phyloP scores from a whole-genome alignment of 495 filamentous ascomycete species.

The Podospora didyma region DNA sequence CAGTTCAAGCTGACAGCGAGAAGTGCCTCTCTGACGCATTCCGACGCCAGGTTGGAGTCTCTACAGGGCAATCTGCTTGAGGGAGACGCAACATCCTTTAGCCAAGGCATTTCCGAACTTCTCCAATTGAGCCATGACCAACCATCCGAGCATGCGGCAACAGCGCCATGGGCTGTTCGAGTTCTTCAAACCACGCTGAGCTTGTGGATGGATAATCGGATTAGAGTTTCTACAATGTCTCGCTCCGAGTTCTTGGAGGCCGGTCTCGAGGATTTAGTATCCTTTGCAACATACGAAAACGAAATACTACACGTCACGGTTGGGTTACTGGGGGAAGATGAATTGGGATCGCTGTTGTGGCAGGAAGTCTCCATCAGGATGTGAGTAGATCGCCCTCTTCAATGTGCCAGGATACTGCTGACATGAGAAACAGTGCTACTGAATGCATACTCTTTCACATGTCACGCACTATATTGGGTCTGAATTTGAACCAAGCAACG shows the following conservation, averaged over 20 bases:
- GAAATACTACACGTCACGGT: constrained; percentile 3
- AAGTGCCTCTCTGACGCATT: neutral
- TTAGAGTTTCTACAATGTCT: constrained; percentile 4
- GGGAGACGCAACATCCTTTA: neutral
- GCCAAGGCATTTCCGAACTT: neutral
- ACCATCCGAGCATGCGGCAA: neutral
- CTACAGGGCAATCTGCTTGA: constrained; percentile 1
- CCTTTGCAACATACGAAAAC: constrained; percentile 6
- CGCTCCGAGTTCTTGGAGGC: constrained; percentile 7
- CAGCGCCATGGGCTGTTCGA: neutral
- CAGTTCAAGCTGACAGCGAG: neutral
- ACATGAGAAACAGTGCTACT: neutral
- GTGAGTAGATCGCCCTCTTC: neutral
- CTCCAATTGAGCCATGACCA: constrained; percentile 4
- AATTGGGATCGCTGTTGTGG: constrained; percentile 1
- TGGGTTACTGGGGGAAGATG: constrained; percentile 6
- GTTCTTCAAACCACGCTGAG: constrained; percentile 8
- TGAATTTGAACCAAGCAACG: constrained; percentile 5
- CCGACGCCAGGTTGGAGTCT: neutral
- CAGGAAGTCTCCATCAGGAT: neutral
- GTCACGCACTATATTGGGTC: constrained; percentile 5
- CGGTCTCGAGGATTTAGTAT: constrained; percentile 6
- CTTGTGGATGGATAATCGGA: constrained; percentile 9
- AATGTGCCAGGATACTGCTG: neutral
- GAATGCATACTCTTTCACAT: constrained; percentile 18